A percentile compares a stretch with the other conserved stretches of the same genome.
Evolutionary conservation across 108 stramenopile species (phyloP).

Genomic region (Cyclotella baltica): DNA sequence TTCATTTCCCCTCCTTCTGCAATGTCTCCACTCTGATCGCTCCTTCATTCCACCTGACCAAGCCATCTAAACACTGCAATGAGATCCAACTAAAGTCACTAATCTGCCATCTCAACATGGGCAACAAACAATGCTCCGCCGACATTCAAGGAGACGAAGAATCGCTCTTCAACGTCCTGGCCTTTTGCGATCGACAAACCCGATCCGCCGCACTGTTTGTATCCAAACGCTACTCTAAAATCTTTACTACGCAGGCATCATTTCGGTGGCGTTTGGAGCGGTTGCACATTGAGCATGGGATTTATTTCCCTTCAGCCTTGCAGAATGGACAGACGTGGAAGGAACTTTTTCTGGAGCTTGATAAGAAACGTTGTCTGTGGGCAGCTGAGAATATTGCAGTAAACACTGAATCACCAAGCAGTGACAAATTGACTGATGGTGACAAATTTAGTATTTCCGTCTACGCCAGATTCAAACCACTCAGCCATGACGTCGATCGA

Average conservation of each 20-base stretch:
- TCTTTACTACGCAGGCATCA: slow-evolving; percentile 45
- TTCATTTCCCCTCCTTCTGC: not conserved
- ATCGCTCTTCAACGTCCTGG: slow-evolving; percentile 43
- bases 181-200: slow-evolving; percentile 29
- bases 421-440: not conserved
- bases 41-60: too few species aligned
- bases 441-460: slow-evolving; percentile 44
- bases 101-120: not conserved
- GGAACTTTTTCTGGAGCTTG: slow-evolving; percentile 27
- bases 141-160: slow-evolving; percentile 17
- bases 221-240: slow-evolving; percentile 13
- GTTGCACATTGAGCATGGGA: slow-evolving; percentile 42
- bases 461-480: slow-evolving; percentile 41
- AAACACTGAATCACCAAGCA: not conserved
- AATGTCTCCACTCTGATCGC: too few species aligned
- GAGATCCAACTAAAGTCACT: too few species aligned
- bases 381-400: slow-evolving; percentile 5
- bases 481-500: slow-evolving; percentile 10
- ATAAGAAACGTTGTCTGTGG: slow-evolving; percentile 36
- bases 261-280: slow-evolving; percentile 37
- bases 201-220: slow-evolving; percentile 23
- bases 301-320: slow-evolving; percentile 29
- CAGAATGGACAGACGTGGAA: slow-evolving; percentile 22
- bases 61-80: too few species aligned
- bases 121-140: not conserved